Conservation (phyloP, 2,329 filamentous ascomycete genomes). For the Pseudogymnoascus verrucosus region DNA sequence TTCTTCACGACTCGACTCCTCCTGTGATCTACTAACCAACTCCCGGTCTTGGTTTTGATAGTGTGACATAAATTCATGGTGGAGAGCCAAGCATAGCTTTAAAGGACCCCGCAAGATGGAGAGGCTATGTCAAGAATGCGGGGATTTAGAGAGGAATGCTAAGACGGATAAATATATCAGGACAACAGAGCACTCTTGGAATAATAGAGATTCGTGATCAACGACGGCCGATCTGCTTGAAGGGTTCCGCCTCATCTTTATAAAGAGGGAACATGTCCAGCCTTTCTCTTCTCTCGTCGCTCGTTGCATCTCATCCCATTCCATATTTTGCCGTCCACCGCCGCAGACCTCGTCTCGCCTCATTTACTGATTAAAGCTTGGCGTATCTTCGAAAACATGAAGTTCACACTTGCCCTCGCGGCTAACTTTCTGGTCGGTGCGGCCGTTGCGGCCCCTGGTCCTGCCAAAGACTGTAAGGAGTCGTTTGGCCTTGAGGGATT, state of each 20-base stretch:
- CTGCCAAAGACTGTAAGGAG: not conserved
- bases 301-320: not conserved
- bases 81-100: not conserved
- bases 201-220: not conserved
- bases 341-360: not conserved
- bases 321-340: not conserved
- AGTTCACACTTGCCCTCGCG: not conserved
- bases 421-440: not conserved
- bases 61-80: not conserved
- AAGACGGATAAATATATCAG: constrained; percentile 2
- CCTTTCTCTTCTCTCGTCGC: not conserved
- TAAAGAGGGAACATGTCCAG: not conserved
- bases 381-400: not conserved
- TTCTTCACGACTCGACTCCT: not conserved
- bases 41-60: not conserved
- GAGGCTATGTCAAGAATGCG: not conserved
- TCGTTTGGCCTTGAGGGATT: not conserved
- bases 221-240: not conserved
- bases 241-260: not conserved
- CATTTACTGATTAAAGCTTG: not conserved
- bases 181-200: not conserved
- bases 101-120: not conserved
- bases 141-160: not conserved
- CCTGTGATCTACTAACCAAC: not conserved
- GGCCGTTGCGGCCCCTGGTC: not conserved